A percentile compares a stretch with the other conserved stretches of the same genome.
Evolutionary conservation across 106 monocot species (phyloP).

Genomic region (Dioscorea alata): DNA sequence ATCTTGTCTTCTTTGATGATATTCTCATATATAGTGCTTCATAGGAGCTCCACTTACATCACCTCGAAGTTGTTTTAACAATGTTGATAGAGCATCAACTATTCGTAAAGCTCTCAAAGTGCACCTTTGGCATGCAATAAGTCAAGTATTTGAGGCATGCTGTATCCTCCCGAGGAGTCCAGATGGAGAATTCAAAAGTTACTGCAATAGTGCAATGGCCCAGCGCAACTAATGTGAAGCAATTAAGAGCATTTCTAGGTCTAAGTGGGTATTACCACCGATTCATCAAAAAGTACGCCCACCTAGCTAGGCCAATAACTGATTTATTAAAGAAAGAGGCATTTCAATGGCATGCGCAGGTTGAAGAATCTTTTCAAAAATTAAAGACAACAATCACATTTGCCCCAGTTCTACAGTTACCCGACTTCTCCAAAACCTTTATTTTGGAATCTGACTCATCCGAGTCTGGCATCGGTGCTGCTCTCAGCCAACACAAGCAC

Average conservation of each 20-base stretch:
- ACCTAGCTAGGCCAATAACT: neutral
- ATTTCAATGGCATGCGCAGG: neutral
- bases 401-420: too few relatives aligned
- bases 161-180: neutral
- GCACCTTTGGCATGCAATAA: neutral
- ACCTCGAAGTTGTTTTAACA: neutral
- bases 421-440: too few relatives aligned
- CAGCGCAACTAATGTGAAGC: neutral
- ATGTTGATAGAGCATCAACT: neutral
- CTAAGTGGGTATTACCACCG: neutral
- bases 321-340: neutral
- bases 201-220: neutral
- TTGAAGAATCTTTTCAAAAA: too few relatives aligned
- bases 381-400: too few relatives aligned
- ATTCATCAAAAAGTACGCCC: neutral
- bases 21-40: neutral
- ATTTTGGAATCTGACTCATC: too few relatives aligned
- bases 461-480: too few relatives aligned
- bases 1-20: slow-evolving; percentile 2
- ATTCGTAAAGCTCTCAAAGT: neutral
- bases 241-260: neutral
- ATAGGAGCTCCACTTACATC: neutral
- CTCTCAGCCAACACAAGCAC: too few relatives aligned
- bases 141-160: neutral
- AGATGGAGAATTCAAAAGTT: neutral